Evolutionary conservation across 306 rosid genomes (phyloP), one percentile per base, ranked within the genome.

Genomic region (Medicago truncatula): DNA sequence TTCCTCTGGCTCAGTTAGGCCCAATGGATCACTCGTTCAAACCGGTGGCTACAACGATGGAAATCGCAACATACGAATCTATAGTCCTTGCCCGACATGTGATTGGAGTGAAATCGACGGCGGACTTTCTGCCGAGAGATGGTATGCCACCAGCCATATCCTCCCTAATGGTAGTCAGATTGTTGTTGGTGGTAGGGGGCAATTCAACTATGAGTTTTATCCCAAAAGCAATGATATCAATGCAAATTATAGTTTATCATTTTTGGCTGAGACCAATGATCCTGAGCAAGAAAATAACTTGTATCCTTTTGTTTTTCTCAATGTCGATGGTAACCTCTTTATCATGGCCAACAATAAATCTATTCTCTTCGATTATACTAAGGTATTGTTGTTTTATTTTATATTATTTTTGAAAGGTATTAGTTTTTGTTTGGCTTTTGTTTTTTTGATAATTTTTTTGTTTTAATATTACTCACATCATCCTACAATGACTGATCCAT

Each of bases 261-360:
- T 91, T 67, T 62, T 91, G 9, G 23, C 0, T 8, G 61, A 91
- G 25, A 89, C 97, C 2, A 9, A 36, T 14, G 97, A 84, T 4
- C 5, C 4, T 14, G 0, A 7, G 10, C 23, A 12, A 5, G 94
- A 91, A 60, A 86, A 91, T 72, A 91, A 91, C 46, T 78, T 91
- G 7, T 91, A 91, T 75, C 97, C 94, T 0, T 91, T 87, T 74
- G 92, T 91, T 2, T 86, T 91, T 16, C 87, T 87, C 5, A 84
- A 84, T 58, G 74, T 80, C 0, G 94, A 91, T 8, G 97, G 97
- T 7, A 83, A 84, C 50, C 83, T 91, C 13, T 91, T 91, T 52
- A 76, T 91, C 23, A 87, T 91, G 47, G 85, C 94, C 0, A 91
- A 91, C 44, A 86, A 86, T 49, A 75, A 88, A 3, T 86, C 94